Evolutionary conservation across 768 basidiomycete species (phyloP).

Genomic region (Pleurotus sapidus): DNA sequence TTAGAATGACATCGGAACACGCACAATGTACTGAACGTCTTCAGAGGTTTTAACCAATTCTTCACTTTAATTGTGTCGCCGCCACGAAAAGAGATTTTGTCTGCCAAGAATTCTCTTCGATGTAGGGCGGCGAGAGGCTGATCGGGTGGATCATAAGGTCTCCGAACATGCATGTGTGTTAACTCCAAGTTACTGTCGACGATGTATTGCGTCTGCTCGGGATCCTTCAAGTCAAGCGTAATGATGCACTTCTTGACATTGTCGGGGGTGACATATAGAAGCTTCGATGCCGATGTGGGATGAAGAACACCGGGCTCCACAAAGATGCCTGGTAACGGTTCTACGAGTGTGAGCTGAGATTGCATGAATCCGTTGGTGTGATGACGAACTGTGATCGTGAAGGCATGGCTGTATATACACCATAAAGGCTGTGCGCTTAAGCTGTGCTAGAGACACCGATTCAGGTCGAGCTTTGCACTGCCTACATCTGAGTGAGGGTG

Average conservation of each 20-base stretch:
- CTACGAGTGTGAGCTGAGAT: conserved; percentile 13
- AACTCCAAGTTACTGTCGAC: conserved; percentile 3
- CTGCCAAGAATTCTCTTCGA: conserved; percentile 17
- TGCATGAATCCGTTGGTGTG: not conserved
- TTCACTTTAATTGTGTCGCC: conserved; percentile 15
- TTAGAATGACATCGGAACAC: conserved; percentile 2
- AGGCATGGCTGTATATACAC: no score
- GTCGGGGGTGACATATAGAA: conserved; percentile 10
- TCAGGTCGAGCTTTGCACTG: no score
- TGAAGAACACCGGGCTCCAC: conserved; percentile 2
- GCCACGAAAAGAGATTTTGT: conserved; percentile 19
- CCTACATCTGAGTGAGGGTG: no score
- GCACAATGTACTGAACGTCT: conserved; percentile 16
- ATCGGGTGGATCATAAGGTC: not conserved
- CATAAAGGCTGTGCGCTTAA: no score
- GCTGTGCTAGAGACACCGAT: no score
- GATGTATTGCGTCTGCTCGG: not conserved
- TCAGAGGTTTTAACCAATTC: conserved; percentile 19
- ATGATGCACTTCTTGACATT: conserved; percentile 13
- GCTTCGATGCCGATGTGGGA: not conserved
- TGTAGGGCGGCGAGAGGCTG: conserved; percentile 16
- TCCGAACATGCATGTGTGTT: conserved; percentile 1
- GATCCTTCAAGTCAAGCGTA: not conserved
- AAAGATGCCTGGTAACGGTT: conserved; percentile 8
- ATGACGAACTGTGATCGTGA: no score